A percentile compares a stretch with the other conserved stretches of the same genome.
Conservation (phyloP, 1,284 basidiomycete species). For the Hypsizygus ulmarius region DNA sequence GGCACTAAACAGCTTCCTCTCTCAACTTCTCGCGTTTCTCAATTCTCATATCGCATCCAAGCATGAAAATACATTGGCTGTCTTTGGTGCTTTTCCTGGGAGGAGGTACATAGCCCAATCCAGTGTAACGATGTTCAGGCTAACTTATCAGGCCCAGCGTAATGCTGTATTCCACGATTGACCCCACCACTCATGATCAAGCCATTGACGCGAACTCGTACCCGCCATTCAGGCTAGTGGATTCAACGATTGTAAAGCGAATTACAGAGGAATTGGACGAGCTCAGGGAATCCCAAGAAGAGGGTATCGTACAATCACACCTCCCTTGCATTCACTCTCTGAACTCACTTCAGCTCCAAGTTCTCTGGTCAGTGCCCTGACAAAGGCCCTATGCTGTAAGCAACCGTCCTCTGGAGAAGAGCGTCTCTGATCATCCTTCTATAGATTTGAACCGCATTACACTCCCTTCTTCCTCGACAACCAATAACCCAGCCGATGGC, state of each 20-base stretch:
- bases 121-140: background rate
- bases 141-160: slow-evolving; percentile 41
- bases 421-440: slow-evolving; percentile 5
- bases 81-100: slow-evolving; percentile 85
- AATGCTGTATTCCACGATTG: slow-evolving; percentile 71
- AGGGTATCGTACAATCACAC: slow-evolving; percentile 40
- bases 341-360: slow-evolving; percentile 48
- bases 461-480: slow-evolving; percentile 38
- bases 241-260: slow-evolving; percentile 61
- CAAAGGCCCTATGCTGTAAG: slow-evolving; percentile 89
- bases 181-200: slow-evolving; percentile 40
- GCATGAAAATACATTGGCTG: slow-evolving; percentile 89
- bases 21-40: slow-evolving; percentile 84
- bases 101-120: slow-evolving; percentile 53
- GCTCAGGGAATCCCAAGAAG: slow-evolving; percentile 40
- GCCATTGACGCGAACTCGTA: slow-evolving; percentile 76
- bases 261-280: slow-evolving; percentile 62
- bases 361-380: slow-evolving; percentile 82
- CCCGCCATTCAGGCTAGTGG: slow-evolving; percentile 76
- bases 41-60: slow-evolving; percentile 90
- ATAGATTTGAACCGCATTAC: slow-evolving; percentile 83
- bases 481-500: slow-evolving; percentile 27
- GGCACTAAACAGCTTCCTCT: slow-evolving; percentile 65
- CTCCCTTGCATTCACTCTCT: slow-evolving; percentile 14
- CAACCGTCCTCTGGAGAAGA: slow-evolving; percentile 7